Evolutionary conservation across 768 basidiomycete species (phyloP).

Genomic region (Russula compacta): DNA sequence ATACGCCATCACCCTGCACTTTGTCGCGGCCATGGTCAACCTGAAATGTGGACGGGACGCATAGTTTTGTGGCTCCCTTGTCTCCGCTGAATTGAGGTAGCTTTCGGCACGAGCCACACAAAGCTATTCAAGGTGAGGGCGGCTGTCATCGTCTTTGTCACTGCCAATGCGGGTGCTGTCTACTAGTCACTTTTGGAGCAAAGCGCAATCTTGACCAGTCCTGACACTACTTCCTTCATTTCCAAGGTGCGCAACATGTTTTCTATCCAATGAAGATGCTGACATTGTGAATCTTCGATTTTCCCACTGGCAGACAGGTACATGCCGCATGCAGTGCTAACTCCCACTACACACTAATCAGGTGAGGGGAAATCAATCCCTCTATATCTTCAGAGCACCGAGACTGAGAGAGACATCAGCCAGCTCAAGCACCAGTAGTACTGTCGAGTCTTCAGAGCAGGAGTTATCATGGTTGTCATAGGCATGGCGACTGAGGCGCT

Average conservation of each 20-base stretch:
- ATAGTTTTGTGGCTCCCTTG: not conserved
- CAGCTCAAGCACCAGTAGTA: no score
- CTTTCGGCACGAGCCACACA: not conserved
- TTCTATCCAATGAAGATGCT: not conserved
- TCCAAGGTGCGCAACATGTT: conserved; percentile 6
- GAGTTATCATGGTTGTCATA: no score
- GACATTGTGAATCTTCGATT: not conserved
- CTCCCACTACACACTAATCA: no score
- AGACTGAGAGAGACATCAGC: no score
- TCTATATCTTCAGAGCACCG: no score
- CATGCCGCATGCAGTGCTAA: no score
- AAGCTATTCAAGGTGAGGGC: not conserved
- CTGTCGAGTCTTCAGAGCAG: no score
- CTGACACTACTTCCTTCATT: conserved; percentile 35
- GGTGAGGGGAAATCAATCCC: no score
- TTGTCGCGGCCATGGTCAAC: not conserved
- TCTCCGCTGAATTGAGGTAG: not conserved
- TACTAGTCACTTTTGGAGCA: not conserved
- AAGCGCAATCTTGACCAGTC: not conserved
- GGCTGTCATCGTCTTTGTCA: not conserved
- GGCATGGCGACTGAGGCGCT: no score
- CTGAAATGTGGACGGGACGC: not conserved
- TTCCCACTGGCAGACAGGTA: no score
- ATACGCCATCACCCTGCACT: not conserved
- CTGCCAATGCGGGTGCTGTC: no score